These are phyloP conservation scores for Lobulomyces angularis DNA, from an alignment of 192 early-diverging fungal species.

Conservation along the genomic window DNA sequence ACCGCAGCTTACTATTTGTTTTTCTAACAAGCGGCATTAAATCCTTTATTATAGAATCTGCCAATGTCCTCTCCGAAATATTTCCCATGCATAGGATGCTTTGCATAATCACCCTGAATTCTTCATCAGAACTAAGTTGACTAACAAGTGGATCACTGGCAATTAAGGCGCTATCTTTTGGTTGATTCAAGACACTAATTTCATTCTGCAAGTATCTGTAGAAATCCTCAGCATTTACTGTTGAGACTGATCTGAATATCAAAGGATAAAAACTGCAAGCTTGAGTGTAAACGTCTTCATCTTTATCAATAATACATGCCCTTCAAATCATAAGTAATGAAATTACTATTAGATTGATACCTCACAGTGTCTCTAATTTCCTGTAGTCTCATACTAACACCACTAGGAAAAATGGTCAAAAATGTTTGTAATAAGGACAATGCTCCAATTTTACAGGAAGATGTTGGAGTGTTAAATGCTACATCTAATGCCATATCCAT, in stretches of 20 bases:
- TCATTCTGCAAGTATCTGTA: constrained; percentile 30
- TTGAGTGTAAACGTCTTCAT: constrained; percentile 17
- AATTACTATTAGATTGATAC: too few species aligned
- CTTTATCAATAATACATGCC: constrained; percentile 24
- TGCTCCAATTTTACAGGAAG: constrained; percentile 31
- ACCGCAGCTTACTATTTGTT: constrained; percentile 13
- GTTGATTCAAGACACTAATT: constrained; percentile 20
- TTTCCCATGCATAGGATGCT: constrained; percentile 21
- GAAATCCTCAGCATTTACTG: constrained; percentile 24
- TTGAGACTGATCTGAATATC: constrained; percentile 27
- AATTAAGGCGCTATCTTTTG: constrained; percentile 19
- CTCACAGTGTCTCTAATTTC: constrained; percentile 38
- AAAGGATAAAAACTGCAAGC: constrained; percentile 37
- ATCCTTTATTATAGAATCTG: constrained; percentile 26
- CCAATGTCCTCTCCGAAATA: constrained; percentile 12
- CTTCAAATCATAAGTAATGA: constrained; percentile 5
- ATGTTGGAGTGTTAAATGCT: constrained; percentile 33
- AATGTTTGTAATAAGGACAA: constrained; percentile 37
- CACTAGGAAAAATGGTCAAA: constrained; percentile 40
- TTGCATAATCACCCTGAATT: constrained; percentile 16
- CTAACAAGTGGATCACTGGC: constrained; percentile 33
- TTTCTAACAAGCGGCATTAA: constrained; percentile 22
- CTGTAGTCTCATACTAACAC: constrained; percentile 20
- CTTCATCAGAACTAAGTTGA: constrained; percentile 20
- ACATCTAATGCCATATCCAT: constrained; percentile 36